Evolutionary conservation across 139 green algal species (phyloP), one percentile per base, ranked within the genome.

Genomic region (Parachlorella kessleri): DNA sequence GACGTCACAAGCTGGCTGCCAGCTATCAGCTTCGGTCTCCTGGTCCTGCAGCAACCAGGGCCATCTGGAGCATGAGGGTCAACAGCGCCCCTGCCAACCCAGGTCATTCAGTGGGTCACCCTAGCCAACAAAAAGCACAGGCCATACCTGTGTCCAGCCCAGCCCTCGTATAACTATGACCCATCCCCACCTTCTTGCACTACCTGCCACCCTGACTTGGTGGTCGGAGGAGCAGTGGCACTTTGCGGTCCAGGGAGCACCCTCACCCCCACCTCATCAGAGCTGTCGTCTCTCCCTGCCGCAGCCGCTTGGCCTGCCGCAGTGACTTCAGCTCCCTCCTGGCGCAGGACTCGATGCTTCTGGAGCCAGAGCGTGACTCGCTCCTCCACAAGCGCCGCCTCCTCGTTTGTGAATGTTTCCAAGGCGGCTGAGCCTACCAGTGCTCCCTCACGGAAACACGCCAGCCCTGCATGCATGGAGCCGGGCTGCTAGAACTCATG

Each of bases 1-100:
- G 39, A 73, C 81, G 38, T 81, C 74, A 40, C 81, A 86, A 2
- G 81, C 66, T 39, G 63, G 64, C 53, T 76, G 64, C 74, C 80
- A 82, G 39, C 76, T 64, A 3, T 69, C 79, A 39, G 4, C 59
- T 3, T 78, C 72, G 33, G 54, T 59, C 18, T 79, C 71, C 54
- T n/a, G n/a, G n/a, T n/a, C n/a, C n/a, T n/a, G n/a, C n/a, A n/a
- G n/a, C n/a, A n/a, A n/a, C n/a, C n/a, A n/a, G n/a, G n/a, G n/a
- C n/a, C n/a, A n/a, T n/a, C n/a, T n/a, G n/a, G n/a, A n/a, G n/a
- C n/a, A n/a, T n/a, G n/a, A n/a, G n/a, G n/a, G n/a, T n/a, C n/a
- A n/a, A n/a, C n/a, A n/a, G n/a, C n/a, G n/a, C n/a, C n/a, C n/a
- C n/a, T n/a, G n/a, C n/a, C n/a, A n/a, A n/a, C n/a, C n/a, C n/a